Evolutionary conservation across 768 basidiomycete species (phyloP).

Genomic region (Grammothele lineata): DNA sequence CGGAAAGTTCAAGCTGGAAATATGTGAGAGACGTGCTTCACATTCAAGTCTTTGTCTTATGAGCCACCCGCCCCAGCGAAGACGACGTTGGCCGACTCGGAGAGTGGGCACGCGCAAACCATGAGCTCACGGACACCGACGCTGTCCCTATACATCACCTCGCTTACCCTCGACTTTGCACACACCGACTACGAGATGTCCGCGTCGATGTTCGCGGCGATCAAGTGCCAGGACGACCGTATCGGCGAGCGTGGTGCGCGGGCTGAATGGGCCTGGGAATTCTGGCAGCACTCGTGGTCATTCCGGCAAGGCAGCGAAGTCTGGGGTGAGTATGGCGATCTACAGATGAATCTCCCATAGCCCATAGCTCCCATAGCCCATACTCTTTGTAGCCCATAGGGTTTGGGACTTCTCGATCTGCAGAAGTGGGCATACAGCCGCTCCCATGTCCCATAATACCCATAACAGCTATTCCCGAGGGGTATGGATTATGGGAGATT

Average conservation of each 20-base stretch:
- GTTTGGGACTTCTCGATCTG: no score
- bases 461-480: no score
- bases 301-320: conserved; percentile 71
- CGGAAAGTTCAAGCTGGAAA: conserved; percentile 68
- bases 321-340: conserved; percentile 49
- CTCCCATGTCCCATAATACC: no score
- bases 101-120: conserved; percentile 6
- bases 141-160: conserved; percentile 64
- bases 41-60: background rate
- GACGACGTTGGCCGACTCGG: background rate
- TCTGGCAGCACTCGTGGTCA: conserved; percentile 65
- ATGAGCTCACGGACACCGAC: conserved; percentile 31
- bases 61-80: conserved; percentile 7
- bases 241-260: conserved; percentile 59
- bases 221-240: conserved; percentile 60
- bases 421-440: no score
- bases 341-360: no score
- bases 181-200: conserved; percentile 55
- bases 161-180: conserved; percentile 57
- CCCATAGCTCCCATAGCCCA: no score
- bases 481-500: no score
- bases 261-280: conserved; percentile 71
- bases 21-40: conserved; percentile 53
- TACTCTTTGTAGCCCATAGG: no score
- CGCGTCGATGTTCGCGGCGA: conserved; percentile 68